phyloP scores from a whole-genome alignment of 805 yeast genomes.

The Myxozyma monticola region DNA sequence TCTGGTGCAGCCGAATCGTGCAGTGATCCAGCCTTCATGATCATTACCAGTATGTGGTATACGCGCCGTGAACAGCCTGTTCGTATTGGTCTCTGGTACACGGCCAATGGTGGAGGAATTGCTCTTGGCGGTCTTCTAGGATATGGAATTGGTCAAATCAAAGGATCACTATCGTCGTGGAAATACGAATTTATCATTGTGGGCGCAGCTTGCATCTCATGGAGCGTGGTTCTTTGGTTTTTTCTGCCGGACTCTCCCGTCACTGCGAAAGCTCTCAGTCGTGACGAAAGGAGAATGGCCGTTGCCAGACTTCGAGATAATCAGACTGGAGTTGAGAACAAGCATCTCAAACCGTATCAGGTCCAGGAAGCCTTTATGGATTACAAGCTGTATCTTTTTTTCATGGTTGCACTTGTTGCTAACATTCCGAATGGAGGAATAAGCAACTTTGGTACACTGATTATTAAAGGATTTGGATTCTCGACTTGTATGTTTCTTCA shows the following conservation, averaged over 20 bases:
- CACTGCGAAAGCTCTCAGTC: slow-evolving; percentile 38
- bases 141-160: slow-evolving; percentile 8
- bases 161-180: neutral
- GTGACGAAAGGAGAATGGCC: slow-evolving; percentile 49
- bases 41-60: slow-evolving; percentile 63
- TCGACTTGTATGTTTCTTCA: too few species aligned
- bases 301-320: slow-evolving; percentile 55
- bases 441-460: slow-evolving; percentile 50
- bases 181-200: neutral
- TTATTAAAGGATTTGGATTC: slow-evolving; percentile 49
- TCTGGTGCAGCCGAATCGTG: slow-evolving; percentile 55
- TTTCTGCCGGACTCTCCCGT: slow-evolving; percentile 57
- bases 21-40: slow-evolving; percentile 54
- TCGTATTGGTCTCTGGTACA: slow-evolving; percentile 45
- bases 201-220: neutral
- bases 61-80: slow-evolving; percentile 46
- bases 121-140: slow-evolving; percentile 2
- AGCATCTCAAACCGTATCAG: slow-evolving; percentile 55
- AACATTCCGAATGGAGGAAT: slow-evolving; percentile 59
- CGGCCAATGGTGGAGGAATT: slow-evolving; percentile 36
- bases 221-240: neutral
- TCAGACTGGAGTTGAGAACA: slow-evolving; percentile 61
- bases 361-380: slow-evolving; percentile 53
- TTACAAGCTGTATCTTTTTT: slow-evolving; percentile 50
- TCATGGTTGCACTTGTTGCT: slow-evolving; percentile 44